Evolutionary conservation across 176 grass and related monocot species (phyloP), one percentile per base, ranked within the genome.

Genomic region (Oropetium thomaeum): DNA sequence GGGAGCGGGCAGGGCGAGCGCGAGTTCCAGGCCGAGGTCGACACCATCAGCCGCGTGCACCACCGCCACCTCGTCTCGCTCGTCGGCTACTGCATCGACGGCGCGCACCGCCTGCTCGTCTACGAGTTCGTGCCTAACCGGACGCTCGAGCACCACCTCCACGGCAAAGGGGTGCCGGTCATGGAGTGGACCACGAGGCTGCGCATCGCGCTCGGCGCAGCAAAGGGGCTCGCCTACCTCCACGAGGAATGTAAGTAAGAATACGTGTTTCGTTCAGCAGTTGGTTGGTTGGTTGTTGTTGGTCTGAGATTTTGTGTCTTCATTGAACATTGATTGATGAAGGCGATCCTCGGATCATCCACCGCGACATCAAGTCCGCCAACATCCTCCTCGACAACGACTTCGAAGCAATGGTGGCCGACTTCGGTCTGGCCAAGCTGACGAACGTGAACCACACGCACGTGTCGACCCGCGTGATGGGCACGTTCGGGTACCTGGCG

Each of bases 61-160:
- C 92, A 95, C 75, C 69, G 49, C 30, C 75, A 95, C 82, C 73
- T 95, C 45, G 92, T 95, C 17, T 78, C 82, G 12, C 87, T 90
- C 49, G 67, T 90, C 2, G 92, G 88, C 2, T 90, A 83, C 78
- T 95, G 92, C 82, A 86, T 90, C 74, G 43, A 76, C 65, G 77
- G 55, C 67, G 74, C 84, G 6, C 89, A 96, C 26, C 85, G 88
- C 14, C 53, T 96, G 23, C 85, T 96, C 49, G 80, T 89, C 49
- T 96, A 96, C 73, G 92, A 96, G 72, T 91, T 78, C 83, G 79
- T 96, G 6, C 64, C 86, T 12, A 96, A 96, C 82, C 84, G 87
- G 48, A 96, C 89, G 0, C 92, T 96, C 22, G 86, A 86, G 12
- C 91, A 82, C 63, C 92, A 96, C 69, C 80, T 96, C 33, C 86